Evolutionary conservation across 1,284 basidiomycete species (phyloP).

Genomic region (Phlebopus sp.): DNA sequence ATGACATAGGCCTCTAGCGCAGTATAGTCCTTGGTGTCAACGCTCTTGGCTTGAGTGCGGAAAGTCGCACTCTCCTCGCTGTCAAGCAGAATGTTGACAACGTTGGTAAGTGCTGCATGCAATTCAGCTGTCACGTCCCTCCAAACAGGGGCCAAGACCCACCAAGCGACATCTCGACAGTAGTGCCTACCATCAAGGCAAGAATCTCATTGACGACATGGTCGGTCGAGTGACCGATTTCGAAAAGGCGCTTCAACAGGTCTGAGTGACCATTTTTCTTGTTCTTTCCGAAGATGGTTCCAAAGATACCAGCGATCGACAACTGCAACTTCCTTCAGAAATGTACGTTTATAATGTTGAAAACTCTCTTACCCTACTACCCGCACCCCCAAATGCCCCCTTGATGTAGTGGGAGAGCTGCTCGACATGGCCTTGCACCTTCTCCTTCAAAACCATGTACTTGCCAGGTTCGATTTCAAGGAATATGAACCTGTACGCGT

Average conservation of each 20-base stretch:
- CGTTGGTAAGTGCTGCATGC: slow-evolving; percentile 44
- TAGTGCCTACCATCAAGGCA: slow-evolving; percentile 65
- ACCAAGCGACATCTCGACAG: slow-evolving; percentile 70
- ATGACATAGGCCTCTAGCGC: slow-evolving; percentile 52
- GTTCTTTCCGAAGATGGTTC: slow-evolving; percentile 48
- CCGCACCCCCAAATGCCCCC: slow-evolving; percentile 32
- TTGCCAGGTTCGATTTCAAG: slow-evolving; percentile 62
- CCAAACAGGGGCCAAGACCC: slow-evolving; percentile 17
- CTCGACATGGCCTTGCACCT: slow-evolving; percentile 49
- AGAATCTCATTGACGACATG: slow-evolving; percentile 66
- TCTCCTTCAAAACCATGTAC: slow-evolving; percentile 50
- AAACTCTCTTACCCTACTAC: slow-evolving; percentile 21
- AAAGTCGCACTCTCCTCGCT: slow-evolving; percentile 41
- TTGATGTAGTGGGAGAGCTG: slow-evolving; percentile 59
- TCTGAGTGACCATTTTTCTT: slow-evolving; percentile 48
- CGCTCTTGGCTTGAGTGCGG: slow-evolving; percentile 35
- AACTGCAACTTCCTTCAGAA: slow-evolving; percentile 35
- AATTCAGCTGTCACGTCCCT: slow-evolving; percentile 2
- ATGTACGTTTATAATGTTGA: not conserved
- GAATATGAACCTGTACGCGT: slow-evolving; percentile 61
- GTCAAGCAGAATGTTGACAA: slow-evolving; percentile 61
- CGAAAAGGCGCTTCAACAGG: slow-evolving; percentile 54
- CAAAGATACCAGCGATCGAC: slow-evolving; percentile 47
- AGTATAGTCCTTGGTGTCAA: slow-evolving; percentile 36
- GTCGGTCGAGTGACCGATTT: slow-evolving; percentile 52